Evolutionary conservation across 805 yeast genomes (phyloP).

Genomic region (Lachancea meyersii): DNA sequence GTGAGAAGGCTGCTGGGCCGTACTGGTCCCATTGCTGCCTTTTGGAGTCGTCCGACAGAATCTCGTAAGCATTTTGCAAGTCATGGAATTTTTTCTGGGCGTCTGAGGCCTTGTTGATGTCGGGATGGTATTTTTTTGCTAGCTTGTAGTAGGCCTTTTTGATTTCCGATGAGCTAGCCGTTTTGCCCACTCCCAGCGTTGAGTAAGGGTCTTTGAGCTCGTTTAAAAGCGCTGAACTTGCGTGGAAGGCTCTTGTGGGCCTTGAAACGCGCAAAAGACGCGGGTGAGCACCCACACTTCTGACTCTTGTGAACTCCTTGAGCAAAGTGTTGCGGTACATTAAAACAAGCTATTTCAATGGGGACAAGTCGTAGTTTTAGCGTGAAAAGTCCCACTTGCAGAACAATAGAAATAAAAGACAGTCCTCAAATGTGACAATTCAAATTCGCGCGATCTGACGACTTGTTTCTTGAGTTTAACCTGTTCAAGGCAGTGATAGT

Average conservation of each 20-base stretch:
- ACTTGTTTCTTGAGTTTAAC: background rate
- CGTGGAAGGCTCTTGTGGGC: conserved; percentile 13
- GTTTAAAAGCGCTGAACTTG: conserved; percentile 13
- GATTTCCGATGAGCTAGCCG: conserved; percentile 75
- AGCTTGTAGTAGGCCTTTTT: conserved; percentile 90
- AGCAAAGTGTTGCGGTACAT: conserved; percentile 3
- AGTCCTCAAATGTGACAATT: background rate
- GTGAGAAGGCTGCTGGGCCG: conserved; percentile 81
- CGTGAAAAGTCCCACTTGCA: background rate
- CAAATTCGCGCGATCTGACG: background rate
- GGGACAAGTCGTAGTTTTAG: background rate
- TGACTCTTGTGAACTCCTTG: background rate
- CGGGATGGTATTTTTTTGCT: conserved; percentile 95
- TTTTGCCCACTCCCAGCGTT: conserved; percentile 66
- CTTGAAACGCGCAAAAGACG: background rate
- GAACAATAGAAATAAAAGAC: background rate
- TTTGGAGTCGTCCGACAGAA: conserved; percentile 77
- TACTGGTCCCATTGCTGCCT: conserved; percentile 85
- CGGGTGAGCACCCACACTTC: background rate
- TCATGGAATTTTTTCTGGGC: conserved; percentile 89
- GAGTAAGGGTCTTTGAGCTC: conserved; percentile 69
- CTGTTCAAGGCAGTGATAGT: background rate
- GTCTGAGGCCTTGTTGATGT: conserved; percentile 83
- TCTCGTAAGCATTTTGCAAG: conserved; percentile 90
- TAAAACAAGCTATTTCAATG: background rate